Percentiles rank a stretch among this genome's conserved stretches.
phyloP scores from a whole-genome alignment of 257 asterid species.

The Nicotiana noctiflora region DNA sequence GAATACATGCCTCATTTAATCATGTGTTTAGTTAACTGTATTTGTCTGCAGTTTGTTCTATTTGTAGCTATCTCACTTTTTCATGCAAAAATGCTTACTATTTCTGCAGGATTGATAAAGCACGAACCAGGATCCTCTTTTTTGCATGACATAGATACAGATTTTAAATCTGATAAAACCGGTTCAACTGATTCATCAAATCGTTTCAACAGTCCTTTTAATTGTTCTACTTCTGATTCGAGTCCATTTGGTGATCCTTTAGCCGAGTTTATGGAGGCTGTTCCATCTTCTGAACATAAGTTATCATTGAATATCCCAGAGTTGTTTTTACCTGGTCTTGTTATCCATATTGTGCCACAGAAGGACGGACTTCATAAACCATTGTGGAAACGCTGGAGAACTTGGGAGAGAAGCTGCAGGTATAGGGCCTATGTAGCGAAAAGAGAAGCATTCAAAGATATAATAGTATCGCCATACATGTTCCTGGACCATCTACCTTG shows the following conservation, averaged over 20 bases:
- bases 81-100: neutral
- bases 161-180: conserved; percentile 1
- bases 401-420: conserved; percentile 6
- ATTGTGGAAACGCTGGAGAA: conserved; percentile 22
- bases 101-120: neutral
- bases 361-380: conserved; percentile 1
- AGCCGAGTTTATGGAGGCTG: conserved; percentile 9
- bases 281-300: conserved; percentile 10
- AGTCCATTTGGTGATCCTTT: conserved; percentile 8
- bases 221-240: neutral
- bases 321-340: conserved; percentile 26
- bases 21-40: neutral
- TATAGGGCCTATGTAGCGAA: conserved; percentile 23
- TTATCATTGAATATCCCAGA: conserved; percentile 12
- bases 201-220: neutral
- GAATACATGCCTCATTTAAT: neutral
- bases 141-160: conserved; percentile 6
- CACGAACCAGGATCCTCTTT: neutral
- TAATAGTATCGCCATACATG: conserved; percentile 26
- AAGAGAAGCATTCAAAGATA: conserved; percentile 24
- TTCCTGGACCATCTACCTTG: conserved; percentile 36
- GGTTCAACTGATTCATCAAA: neutral
- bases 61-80: neutral
- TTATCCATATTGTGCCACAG: conserved; percentile 24
- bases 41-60: neutral